These are phyloP conservation scores for Pontederia paniculata DNA, from an alignment of 176 grass and related monocot genomes.

Conservation along the genomic window DNA sequence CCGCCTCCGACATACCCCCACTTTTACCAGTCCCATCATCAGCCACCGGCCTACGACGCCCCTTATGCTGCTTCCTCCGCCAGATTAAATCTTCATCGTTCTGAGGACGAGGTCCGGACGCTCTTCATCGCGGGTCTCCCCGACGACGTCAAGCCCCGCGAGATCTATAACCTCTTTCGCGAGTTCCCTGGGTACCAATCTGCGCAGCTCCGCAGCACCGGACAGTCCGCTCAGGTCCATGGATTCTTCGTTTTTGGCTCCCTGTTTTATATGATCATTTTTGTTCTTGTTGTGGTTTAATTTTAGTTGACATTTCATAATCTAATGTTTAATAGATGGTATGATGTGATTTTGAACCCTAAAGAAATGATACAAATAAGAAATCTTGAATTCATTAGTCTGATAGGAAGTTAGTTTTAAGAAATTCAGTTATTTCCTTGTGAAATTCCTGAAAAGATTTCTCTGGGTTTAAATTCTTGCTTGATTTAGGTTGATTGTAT, in stretches of 20 bases:
- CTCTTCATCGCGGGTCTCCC: conserved; percentile 81
- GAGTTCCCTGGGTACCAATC: conserved; percentile 83
- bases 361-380: too few relatives aligned
- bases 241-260: neutral
- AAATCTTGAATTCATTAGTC: too few relatives aligned
- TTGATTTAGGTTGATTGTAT: too few relatives aligned
- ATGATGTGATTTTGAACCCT: too few relatives aligned
- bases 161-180: conserved; percentile 93
- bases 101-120: conserved; percentile 62
- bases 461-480: too few relatives aligned
- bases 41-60: conserved; percentile 19
- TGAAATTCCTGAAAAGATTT: too few relatives aligned
- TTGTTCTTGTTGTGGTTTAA: neutral
- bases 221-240: conserved; percentile 52
- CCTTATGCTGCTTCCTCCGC: conserved; percentile 6
- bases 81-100: neutral
- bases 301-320: neutral
- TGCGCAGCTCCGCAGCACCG: conserved; percentile 40
- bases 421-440: too few relatives aligned
- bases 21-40: conserved; percentile 3
- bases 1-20: conserved; percentile 9
- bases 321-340: too few relatives aligned
- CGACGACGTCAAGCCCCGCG: conserved; percentile 56
- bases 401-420: too few relatives aligned
- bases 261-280: neutral